Percentiles rank a stretch among this genome's conserved stretches.
phyloP scores from a whole-genome alignment of 2,329 filamentous ascomycete species.

The Spiromastix sp. region DNA sequence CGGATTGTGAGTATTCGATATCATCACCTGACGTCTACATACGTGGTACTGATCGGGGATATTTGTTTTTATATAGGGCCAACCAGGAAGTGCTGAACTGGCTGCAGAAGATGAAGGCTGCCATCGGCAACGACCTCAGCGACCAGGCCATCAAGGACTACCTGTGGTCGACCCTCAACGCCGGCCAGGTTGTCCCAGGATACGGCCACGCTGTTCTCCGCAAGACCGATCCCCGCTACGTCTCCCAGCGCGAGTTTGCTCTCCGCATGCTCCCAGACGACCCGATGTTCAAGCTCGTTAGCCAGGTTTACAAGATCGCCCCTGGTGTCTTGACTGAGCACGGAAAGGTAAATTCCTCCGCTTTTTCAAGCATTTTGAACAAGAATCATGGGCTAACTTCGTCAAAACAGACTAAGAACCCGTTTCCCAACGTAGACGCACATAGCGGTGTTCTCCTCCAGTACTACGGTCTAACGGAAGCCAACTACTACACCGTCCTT shows the following conservation, averaged over 20 bases:
- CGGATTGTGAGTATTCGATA: conserved; percentile 57
- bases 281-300: conserved; percentile 99
- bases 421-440: conserved; percentile 95
- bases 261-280: conserved; percentile 89
- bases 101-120: conserved; percentile 98
- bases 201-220: conserved; percentile 98
- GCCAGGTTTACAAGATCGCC: conserved; percentile 99
- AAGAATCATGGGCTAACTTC: conserved; percentile 1
- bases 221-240: conserved; percentile 99
- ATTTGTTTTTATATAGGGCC: conserved; percentile 39
- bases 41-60: not conserved
- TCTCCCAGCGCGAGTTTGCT: conserved; percentile 94
- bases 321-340: conserved; percentile 96
- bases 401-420: conserved; percentile 40
- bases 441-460: conserved; percentile 98
- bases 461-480: conserved; percentile 98
- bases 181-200: conserved; percentile 89
- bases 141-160: conserved; percentile 97
- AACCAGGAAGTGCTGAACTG: conserved; percentile 99
- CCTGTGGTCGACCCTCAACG: conserved; percentile 95
- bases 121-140: conserved; percentile 84
- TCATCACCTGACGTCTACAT: no score
- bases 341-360: conserved; percentile 59
- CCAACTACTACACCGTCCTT: conserved; percentile 99
- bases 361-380: conserved; percentile 7